A percentile compares a stretch with the other conserved stretches of the same genome.
Conservation (phyloP, 2,329 filamentous ascomycete genomes). For the Xylaria sp. region DNA sequence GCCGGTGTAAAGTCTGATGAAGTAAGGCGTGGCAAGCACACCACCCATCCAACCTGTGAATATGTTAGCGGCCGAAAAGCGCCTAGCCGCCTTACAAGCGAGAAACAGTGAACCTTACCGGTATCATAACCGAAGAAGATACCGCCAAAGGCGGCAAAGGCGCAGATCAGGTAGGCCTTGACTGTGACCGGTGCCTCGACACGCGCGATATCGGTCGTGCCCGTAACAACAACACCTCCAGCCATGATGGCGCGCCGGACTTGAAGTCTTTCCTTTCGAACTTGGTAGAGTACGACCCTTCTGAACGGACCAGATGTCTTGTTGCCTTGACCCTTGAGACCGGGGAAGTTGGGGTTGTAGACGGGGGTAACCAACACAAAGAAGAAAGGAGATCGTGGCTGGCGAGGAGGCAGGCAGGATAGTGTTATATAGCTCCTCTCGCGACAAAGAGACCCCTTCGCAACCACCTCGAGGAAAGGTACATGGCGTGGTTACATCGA, state of each 20-base stretch:
- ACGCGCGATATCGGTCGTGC: conserved; percentile 63
- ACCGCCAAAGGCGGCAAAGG: conserved; percentile 75
- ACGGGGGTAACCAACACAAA: conserved; percentile 39
- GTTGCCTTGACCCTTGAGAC: conserved; percentile 33
- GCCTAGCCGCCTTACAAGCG: neutral
- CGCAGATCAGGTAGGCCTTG: conserved; percentile 75
- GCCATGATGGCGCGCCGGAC: conserved; percentile 42
- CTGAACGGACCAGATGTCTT: conserved; percentile 36
- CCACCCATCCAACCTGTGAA: conserved; percentile 42
- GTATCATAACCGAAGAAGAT: conserved; percentile 85
- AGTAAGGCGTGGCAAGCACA: conserved; percentile 46
- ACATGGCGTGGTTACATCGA: conserved; percentile 37
- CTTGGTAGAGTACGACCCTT: conserved; percentile 33
- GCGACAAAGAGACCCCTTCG: conserved; percentile 35
- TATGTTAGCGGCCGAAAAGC: conserved; percentile 3
- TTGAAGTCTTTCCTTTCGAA: conserved; percentile 34
- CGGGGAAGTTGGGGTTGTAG: conserved; percentile 33
- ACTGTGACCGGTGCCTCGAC: conserved; percentile 75
- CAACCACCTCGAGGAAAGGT: conserved; percentile 21
- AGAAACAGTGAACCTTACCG: conserved; percentile 53
- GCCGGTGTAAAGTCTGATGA: conserved; percentile 56
- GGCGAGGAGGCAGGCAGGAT: conserved; percentile 35
- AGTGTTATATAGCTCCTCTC: conserved; percentile 41
- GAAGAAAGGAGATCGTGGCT: conserved; percentile 29
- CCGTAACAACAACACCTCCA: conserved; percentile 44